A percentile compares a stretch with the other conserved stretches of the same genome.
Conservation (phyloP, 495 filamentous ascomycete species). For the Penicillium cosmopolitanum region DNA sequence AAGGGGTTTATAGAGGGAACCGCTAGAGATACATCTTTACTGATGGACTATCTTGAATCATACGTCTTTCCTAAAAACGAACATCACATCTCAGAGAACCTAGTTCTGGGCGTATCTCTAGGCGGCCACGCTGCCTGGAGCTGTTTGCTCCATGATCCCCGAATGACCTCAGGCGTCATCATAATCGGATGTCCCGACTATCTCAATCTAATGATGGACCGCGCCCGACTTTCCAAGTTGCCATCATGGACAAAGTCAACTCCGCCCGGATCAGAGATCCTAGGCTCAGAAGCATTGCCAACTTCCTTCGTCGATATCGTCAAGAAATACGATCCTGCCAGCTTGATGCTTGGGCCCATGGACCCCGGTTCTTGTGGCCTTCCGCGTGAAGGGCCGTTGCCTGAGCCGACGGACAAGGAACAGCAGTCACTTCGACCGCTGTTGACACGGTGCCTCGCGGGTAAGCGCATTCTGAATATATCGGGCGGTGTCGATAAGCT, state of each 20-base stretch:
- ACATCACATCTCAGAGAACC: constrained; percentile 63
- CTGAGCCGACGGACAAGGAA: constrained; percentile 50
- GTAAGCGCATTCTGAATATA: constrained; percentile 78
- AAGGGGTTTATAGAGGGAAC: constrained; percentile 60
- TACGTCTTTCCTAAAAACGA: constrained; percentile 66
- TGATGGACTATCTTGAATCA: constrained; percentile 74
- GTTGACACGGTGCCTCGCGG: constrained; percentile 55
- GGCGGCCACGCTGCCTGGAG: constrained; percentile 92
- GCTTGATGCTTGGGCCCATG: constrained; percentile 61
- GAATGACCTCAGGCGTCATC: constrained; percentile 73
- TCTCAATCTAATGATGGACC: constrained; percentile 73
- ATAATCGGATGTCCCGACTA: constrained; percentile 93
- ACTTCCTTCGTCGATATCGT: constrained; percentile 63
- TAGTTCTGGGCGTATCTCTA: constrained; percentile 80
- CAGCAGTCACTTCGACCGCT: constrained; percentile 43
- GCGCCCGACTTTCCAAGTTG: constrained; percentile 73
- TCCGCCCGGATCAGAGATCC: constrained; percentile 63
- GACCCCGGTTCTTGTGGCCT: constrained; percentile 31
- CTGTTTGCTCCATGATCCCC: constrained; percentile 72
- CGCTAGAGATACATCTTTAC: constrained; percentile 68
- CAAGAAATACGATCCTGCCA: constrained; percentile 68
- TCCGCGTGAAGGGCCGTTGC: constrained; percentile 42
- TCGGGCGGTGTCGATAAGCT: constrained; percentile 80
- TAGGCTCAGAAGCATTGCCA: constrained; percentile 79
- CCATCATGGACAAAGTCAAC: constrained; percentile 57